Conservation (phyloP, 495 filamentous ascomycete species). For the Trichoderma parareesei region DNA sequence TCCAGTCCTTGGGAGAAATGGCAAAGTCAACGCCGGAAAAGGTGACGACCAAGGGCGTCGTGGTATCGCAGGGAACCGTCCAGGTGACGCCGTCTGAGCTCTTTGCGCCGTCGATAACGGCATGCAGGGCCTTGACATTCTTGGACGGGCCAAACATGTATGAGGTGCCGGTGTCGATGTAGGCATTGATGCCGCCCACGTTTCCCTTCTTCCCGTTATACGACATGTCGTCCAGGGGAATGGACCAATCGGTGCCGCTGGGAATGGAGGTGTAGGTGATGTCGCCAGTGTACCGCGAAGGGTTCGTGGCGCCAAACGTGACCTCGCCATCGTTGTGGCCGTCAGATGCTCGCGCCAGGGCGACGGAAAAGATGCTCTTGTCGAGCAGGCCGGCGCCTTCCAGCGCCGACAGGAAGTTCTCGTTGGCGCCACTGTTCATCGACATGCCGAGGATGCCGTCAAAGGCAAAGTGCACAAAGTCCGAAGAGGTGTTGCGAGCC, state of each 20-base stretch:
- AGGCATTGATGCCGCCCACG: slow-evolving; percentile 47
- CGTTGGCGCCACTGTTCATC: slow-evolving; percentile 38
- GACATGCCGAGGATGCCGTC: slow-evolving; percentile 84
- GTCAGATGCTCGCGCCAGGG: slow-evolving; percentile 55
- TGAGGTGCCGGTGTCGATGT: slow-evolving; percentile 77
- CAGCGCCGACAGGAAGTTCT: slow-evolving; percentile 57
- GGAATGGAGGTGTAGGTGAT: slow-evolving; percentile 52
- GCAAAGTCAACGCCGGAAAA: slow-evolving; percentile 49
- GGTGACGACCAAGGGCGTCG: slow-evolving; percentile 27
- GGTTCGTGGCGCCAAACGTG: slow-evolving; percentile 65
- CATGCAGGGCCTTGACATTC: slow-evolving; percentile 59
- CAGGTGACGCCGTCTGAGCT: slow-evolving; percentile 46
- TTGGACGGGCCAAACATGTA: slow-evolving; percentile 57
- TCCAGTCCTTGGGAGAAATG: slow-evolving; percentile 60
- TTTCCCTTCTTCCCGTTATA: slow-evolving; percentile 46
- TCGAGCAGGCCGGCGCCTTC: slow-evolving; percentile 47
- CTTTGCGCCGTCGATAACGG: slow-evolving; percentile 51
- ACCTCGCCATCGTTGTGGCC: slow-evolving; percentile 62
- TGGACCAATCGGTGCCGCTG: slow-evolving; percentile 49
- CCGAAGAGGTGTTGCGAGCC: slow-evolving; percentile 53
- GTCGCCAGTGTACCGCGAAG: slow-evolving; percentile 53
- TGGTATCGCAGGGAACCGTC: slow-evolving; percentile 62
- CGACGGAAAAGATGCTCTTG: slow-evolving; percentile 59
- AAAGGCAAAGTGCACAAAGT: slow-evolving; percentile 69
- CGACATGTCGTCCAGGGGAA: slow-evolving; percentile 54